Percentiles rank a stretch among this genome's conserved stretches.
Evolutionary conservation across 2,329 filamentous ascomycete species (phyloP).

Genomic region (Penicillium sp.): DNA sequence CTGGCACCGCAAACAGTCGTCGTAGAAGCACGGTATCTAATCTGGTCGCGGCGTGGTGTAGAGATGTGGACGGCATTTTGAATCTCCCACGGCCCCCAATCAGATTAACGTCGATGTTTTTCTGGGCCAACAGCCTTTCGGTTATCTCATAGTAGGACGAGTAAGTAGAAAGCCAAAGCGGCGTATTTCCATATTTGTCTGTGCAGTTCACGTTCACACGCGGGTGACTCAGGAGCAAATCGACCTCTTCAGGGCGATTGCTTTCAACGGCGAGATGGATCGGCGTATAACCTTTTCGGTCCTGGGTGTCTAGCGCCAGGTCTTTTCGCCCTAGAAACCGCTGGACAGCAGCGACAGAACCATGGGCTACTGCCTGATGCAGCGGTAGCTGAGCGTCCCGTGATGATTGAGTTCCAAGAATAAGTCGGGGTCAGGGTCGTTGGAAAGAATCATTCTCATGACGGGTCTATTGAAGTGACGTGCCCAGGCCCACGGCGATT

Average conservation of each 20-base stretch:
- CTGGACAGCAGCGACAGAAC: neutral
- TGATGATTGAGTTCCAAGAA: neutral
- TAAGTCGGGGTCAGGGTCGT: neutral
- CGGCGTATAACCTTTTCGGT: neutral
- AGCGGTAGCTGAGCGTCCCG: slow-evolving; percentile 1
- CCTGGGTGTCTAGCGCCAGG: neutral
- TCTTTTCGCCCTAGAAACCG: neutral
- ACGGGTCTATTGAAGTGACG: no score
- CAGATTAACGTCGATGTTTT: slow-evolving; percentile 3
- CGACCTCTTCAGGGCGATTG: neutral
- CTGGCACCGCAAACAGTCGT: neutral
- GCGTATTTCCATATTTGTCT: slow-evolving; percentile 8
- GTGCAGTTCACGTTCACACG: neutral
- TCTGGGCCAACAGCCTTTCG: no score
- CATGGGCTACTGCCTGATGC: neutral
- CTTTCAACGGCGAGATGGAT: neutral
- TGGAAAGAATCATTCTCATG: neutral
- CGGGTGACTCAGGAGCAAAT: neutral
- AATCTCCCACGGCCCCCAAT: neutral
- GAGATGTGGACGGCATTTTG: neutral
- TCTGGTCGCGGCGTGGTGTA: slow-evolving; percentile 2
- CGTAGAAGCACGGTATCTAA: neutral
- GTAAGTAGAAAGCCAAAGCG: slow-evolving; percentile 6
- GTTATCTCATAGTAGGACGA: neutral
- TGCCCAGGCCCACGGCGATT: neutral